Evolutionary conservation across 2,329 filamentous ascomycete genomes (phyloP).

Genomic region (Fusarium compactum): DNA sequence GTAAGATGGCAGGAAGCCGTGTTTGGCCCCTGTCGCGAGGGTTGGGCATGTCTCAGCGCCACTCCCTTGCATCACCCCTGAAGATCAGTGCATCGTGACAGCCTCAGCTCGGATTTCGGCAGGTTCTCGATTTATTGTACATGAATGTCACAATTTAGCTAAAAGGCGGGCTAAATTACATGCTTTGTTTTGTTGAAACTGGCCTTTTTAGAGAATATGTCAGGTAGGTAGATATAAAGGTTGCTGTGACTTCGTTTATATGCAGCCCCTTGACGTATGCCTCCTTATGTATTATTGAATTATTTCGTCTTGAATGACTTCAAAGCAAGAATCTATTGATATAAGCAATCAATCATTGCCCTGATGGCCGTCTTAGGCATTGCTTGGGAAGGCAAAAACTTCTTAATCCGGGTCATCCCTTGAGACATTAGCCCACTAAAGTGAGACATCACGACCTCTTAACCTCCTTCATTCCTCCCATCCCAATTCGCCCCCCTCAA

Average conservation of each 20-base stretch:
- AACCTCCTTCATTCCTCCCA: conserved; percentile 37
- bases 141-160: too few relatives aligned
- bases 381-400: fast-evolving
- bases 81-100: background rate
- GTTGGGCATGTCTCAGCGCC: conserved; percentile 35
- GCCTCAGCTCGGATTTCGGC: background rate
- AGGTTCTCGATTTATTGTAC: background rate
- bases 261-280: too few relatives aligned
- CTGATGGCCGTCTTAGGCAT: fast-evolving
- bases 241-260: too few relatives aligned
- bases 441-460: conserved; percentile 37
- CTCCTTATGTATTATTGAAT: background rate
- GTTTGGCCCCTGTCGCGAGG: conserved; percentile 14
- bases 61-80: conserved; percentile 33
- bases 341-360: fast-evolving
- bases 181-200: too few relatives aligned
- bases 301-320: too few relatives aligned
- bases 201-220: too few relatives aligned
- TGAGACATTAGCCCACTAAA: background rate
- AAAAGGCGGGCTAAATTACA: too few relatives aligned
- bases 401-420: background rate
- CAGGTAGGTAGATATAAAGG: too few relatives aligned
- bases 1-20: background rate
- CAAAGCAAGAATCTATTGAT: background rate
- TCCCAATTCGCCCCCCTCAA: conserved; percentile 24